phyloP scores from a whole-genome alignment of 768 basidiomycete genomes.

The Pisolithus orientalis region DNA sequence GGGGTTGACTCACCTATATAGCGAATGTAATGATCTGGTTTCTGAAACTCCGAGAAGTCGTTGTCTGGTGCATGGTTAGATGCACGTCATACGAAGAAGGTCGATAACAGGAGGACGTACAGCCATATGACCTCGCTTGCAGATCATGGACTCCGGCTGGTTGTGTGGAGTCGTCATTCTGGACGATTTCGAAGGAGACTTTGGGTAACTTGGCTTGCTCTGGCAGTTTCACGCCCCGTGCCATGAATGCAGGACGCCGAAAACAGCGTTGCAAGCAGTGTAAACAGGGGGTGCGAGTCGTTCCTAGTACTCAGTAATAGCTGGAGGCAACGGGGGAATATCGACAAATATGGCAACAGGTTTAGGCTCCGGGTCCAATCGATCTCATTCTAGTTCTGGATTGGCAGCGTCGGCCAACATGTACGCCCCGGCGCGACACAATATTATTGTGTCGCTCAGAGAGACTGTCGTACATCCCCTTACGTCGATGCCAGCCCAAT shows the following conservation, averaged over 20 bases:
- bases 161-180: slow-evolving; percentile 56
- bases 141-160: slow-evolving; percentile 59
- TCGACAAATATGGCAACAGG: too few species aligned
- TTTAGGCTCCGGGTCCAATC: too few species aligned
- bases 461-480: slow-evolving; percentile 53
- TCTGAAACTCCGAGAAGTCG: slow-evolving; percentile 63
- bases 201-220: slow-evolving; percentile 47
- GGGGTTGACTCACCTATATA: slow-evolving; percentile 62
- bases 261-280: neutral
- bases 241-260: slow-evolving; percentile 22
- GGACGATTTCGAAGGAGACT: slow-evolving; percentile 59
- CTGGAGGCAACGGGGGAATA: too few species aligned
- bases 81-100: neutral
- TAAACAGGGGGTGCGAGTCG: neutral
- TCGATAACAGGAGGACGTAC: slow-evolving; percentile 36
- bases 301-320: too few species aligned
- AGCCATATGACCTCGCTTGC: slow-evolving; percentile 65
- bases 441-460: slow-evolving; percentile 23
- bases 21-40: slow-evolving; percentile 85
- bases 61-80: slow-evolving; percentile 35
- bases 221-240: slow-evolving; percentile 32
- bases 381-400: too few species aligned
- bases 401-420: slow-evolving; percentile 18
- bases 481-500: slow-evolving; percentile 16
- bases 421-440: slow-evolving; percentile 39